A percentile compares a stretch with the other conserved stretches of the same genome.
Conservation (phyloP, 225 moss, liverwort and hornwort genomes). For the Rhytidiadelphus loreus region DNA sequence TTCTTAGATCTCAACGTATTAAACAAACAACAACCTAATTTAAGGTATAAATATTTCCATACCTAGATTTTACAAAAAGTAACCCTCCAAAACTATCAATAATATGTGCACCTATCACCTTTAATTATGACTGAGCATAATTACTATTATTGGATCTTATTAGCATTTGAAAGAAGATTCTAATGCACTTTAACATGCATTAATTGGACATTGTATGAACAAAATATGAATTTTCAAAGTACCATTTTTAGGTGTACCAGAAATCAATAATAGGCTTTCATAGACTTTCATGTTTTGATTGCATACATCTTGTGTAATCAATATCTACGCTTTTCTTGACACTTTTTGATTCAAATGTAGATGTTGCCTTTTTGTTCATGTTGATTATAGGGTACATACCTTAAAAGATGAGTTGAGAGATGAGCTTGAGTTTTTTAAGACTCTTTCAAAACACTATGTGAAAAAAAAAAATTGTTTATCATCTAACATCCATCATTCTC, state of each 20-base stretch:
- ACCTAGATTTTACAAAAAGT: no score
- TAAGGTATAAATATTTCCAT: not conserved
- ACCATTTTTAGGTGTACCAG: accelerated
- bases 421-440: not conserved
- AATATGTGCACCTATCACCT: no score
- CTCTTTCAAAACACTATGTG: not conserved
- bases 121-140: accelerated
- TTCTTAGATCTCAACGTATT: no score
- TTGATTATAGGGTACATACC: not conserved
- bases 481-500: not conserved
- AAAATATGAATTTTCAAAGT: not conserved
- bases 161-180: not conserved
- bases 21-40: no score
- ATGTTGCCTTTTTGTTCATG: accelerated
- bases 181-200: no score
- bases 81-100: accelerated
- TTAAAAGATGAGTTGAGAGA: not conserved
- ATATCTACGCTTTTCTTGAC: accelerated
- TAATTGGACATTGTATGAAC: accelerated
- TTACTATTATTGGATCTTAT: not conserved
- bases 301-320: not conserved
- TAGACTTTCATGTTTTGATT: not conserved
- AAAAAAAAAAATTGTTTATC: not conserved
- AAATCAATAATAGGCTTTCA: not conserved
- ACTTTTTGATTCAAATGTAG: not conserved